Percentiles rank a stretch among this genome's conserved stretches.
phyloP scores from a whole-genome alignment of 306 rosid genomes.

The Dalbergia cochinchinensis region DNA sequence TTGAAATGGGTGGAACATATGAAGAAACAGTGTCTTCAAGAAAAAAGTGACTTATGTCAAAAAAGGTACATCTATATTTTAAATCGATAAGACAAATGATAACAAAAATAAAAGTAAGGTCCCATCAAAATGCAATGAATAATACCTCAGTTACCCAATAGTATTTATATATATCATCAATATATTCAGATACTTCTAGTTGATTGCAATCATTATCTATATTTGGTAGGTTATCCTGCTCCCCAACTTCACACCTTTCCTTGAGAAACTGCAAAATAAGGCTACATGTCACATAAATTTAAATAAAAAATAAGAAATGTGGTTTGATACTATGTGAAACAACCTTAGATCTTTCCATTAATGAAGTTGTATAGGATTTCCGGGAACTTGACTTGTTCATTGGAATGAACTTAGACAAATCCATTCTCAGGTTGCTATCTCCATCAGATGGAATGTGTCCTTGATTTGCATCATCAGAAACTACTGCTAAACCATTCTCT shows the following conservation, averaged over 20 bases:
- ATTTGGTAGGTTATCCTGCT: slow-evolving; percentile 66
- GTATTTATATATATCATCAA: slow-evolving; percentile 82
- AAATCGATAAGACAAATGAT: slow-evolving; percentile 5
- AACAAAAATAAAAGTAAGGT: background rate
- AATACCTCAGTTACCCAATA: slow-evolving; percentile 90
- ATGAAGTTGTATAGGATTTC: slow-evolving; percentile 76
- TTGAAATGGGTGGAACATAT: slow-evolving; percentile 4
- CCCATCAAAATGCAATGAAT: slow-evolving; percentile 28
- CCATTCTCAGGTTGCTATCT: slow-evolving; percentile 48
- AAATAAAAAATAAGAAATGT: slow-evolving; percentile 20
- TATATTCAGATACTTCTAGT: slow-evolving; percentile 87
- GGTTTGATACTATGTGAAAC: slow-evolving; percentile 34
- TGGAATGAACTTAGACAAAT: slow-evolving; percentile 45
- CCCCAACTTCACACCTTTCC: slow-evolving; percentile 52
- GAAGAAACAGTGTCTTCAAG: slow-evolving; percentile 13
- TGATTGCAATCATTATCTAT: slow-evolving; percentile 81
- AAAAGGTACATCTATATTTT: background rate
- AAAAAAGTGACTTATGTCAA: background rate
- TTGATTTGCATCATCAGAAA: slow-evolving; percentile 52
- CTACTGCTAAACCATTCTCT: slow-evolving; percentile 34
- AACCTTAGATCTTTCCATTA: slow-evolving; percentile 83
- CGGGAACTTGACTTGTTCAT: slow-evolving; percentile 66
- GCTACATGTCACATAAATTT: slow-evolving; percentile 37
- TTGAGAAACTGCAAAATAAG: slow-evolving; percentile 69
- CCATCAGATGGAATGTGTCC: slow-evolving; percentile 54